Percentiles rank a stretch among this genome's conserved stretches.
phyloP scores from a whole-genome alignment of 2,329 filamentous ascomycete species.

The Esteya vermicola region DNA sequence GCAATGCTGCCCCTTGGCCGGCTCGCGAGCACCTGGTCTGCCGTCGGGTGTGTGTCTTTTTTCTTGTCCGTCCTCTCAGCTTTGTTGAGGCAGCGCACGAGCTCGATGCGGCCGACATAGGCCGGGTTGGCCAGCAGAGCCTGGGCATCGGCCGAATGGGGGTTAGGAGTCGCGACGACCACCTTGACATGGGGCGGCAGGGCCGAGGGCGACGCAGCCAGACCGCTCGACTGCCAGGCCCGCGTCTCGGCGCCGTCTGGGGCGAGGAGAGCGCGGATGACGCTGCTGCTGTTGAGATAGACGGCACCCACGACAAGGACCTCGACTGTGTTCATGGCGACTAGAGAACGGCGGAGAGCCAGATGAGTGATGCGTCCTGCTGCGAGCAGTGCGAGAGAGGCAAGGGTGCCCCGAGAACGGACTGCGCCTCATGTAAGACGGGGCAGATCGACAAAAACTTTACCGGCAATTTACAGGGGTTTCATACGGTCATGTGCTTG shows the following conservation, averaged over 20 bases:
- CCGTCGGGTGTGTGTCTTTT: slow-evolving; percentile 18
- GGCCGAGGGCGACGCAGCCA: too few relatives aligned
- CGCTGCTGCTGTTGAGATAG: slow-evolving; percentile 7
- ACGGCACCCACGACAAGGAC: slow-evolving; percentile 10
- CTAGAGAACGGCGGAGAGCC: not conserved
- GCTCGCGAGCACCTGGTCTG: slow-evolving; percentile 19
- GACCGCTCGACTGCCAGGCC: too few relatives aligned
- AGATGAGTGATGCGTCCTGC: too few relatives aligned
- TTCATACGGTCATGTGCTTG: too few relatives aligned
- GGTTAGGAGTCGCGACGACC: slow-evolving; percentile 14
- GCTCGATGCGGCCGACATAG: slow-evolving; percentile 12
- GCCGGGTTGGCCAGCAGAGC: slow-evolving; percentile 21
- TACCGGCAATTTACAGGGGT: too few relatives aligned
- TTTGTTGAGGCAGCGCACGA: too few relatives aligned
- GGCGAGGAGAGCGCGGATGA: slow-evolving; percentile 7
- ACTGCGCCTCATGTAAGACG: too few relatives aligned
- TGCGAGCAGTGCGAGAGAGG: too few relatives aligned
- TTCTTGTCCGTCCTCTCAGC: too few relatives aligned
- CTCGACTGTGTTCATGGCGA: not conserved
- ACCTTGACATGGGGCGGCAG: slow-evolving; percentile 10
- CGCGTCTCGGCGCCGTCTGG: not conserved
- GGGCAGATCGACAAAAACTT: too few relatives aligned
- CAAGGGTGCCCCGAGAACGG: too few relatives aligned
- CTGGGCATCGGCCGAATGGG: slow-evolving; percentile 14
- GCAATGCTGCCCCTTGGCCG: slow-evolving; percentile 16